Evolutionary conservation across 306 rosid species (phyloP).

Genomic region (Benincasa hispida): DNA sequence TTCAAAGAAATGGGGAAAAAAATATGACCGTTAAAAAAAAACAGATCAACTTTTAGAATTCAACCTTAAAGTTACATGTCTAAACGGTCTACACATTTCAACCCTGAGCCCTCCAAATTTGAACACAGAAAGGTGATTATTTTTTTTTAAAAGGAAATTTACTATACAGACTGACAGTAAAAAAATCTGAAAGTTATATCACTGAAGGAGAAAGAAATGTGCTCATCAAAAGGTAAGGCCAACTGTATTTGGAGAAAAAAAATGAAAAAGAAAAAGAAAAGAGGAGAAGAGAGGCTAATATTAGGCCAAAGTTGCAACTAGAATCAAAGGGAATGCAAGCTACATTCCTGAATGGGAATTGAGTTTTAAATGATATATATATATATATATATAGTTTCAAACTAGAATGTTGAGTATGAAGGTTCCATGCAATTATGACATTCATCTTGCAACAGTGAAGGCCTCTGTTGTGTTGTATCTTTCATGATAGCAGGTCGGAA

Average conservation of each 20-base stretch:
- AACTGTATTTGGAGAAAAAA: background rate
- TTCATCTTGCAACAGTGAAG: slow-evolving; percentile 3
- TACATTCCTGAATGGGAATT: background rate
- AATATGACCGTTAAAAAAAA: too few relatives aligned
- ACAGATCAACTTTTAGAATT: too few relatives aligned
- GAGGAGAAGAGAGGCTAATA: background rate
- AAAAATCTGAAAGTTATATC: background rate
- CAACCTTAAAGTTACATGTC: too few relatives aligned
- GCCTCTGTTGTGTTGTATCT: slow-evolving; percentile 1
- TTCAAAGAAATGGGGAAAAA: background rate
- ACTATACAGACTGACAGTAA: background rate
- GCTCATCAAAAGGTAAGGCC: background rate
- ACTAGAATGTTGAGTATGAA: background rate
- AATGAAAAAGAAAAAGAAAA: background rate
- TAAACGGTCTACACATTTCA: background rate
- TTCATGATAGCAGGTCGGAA: slow-evolving; percentile 4
- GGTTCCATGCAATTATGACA: background rate
- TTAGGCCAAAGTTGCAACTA: background rate
- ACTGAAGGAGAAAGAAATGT: background rate
- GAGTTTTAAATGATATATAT: background rate
- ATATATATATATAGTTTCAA: background rate
- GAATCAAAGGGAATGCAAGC: background rate
- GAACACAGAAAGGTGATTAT: background rate
- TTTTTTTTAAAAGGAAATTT: background rate
- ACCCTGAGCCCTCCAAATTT: background rate